These are phyloP conservation scores for Wickerhamiella siamensis DNA, from an alignment of 805 yeast genomes.

Conservation along the genomic window DNA sequence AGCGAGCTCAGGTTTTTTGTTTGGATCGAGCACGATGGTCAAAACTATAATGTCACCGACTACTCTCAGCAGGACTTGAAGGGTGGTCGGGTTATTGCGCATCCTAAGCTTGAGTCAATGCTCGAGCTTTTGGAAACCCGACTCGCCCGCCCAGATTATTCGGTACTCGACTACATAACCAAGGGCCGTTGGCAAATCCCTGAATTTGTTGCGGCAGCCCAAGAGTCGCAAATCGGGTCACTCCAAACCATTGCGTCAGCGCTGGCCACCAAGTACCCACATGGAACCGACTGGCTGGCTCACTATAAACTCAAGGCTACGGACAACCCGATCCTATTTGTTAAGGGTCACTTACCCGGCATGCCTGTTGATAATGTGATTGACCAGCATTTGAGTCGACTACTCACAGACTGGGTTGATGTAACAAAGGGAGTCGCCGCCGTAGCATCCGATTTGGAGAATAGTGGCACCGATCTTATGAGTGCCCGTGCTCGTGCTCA, in stretches of 20 bases:
- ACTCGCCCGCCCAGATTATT: not conserved
- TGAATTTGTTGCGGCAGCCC: not conserved
- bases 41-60: not conserved
- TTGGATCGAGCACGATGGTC: not conserved
- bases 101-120: not conserved
- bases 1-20: not conserved
- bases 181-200: not conserved
- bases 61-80: not conserved
- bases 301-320: too few relatives aligned
- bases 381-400: too few relatives aligned
- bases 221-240: not conserved
- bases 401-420: too few relatives aligned
- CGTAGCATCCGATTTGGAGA: too few relatives aligned
- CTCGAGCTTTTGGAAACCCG: not conserved
- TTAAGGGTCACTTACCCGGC: too few relatives aligned
- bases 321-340: too few relatives aligned
- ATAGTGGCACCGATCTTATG: too few relatives aligned
- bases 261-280: not conserved
- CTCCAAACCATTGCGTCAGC: not conserved
- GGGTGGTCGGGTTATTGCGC: not conserved
- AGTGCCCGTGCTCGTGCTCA: too few relatives aligned
- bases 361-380: too few relatives aligned
- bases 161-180: not conserved
- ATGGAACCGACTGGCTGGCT: not conserved
- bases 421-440: too few relatives aligned